phyloP scores from a whole-genome alignment of 129 eudicot genomes.

The Gnaphalium uliginosum region DNA sequence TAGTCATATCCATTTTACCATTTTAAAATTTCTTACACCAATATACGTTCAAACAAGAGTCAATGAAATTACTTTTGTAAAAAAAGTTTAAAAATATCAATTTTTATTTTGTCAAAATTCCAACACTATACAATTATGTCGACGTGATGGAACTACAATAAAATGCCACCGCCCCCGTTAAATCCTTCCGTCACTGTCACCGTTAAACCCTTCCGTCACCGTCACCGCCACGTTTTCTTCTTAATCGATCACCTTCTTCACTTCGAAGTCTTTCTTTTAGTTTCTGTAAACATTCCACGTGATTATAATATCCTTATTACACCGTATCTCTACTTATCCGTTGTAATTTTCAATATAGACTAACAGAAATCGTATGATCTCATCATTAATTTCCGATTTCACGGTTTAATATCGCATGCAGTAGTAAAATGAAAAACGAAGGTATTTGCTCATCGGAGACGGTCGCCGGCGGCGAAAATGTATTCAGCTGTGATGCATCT shows the following conservation, averaged over 20 bases:
- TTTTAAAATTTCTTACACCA: too few species aligned
- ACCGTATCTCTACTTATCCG: not conserved
- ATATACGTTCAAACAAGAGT: too few species aligned
- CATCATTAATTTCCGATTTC: conserved; percentile 4
- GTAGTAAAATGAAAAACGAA: conserved; percentile 24
- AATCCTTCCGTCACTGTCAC: conserved; percentile 22
- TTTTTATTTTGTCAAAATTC: too few species aligned
- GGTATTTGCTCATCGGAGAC: conserved; percentile 64
- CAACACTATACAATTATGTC: not conserved
- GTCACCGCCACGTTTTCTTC: conserved; percentile 21
- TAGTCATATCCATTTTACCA: too few species aligned
- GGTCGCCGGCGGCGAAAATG: conserved; percentile 64
- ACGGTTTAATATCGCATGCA: not conserved
- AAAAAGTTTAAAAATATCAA: too few species aligned
- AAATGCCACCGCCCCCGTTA: conserved; percentile 30
- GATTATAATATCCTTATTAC: not conserved
- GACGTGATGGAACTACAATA: not conserved
- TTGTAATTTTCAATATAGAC: not conserved
- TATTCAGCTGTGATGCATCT: conserved; percentile 51
- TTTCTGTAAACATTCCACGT: not conserved
- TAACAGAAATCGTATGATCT: not conserved
- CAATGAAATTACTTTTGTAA: too few species aligned
- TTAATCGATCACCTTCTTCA: not conserved
- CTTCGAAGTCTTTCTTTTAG: not conserved
- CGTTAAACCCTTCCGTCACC: conserved; percentile 12